phyloP scores from a whole-genome alignment of 2,329 filamentous ascomycete genomes.

The Aspergillus sp. region DNA sequence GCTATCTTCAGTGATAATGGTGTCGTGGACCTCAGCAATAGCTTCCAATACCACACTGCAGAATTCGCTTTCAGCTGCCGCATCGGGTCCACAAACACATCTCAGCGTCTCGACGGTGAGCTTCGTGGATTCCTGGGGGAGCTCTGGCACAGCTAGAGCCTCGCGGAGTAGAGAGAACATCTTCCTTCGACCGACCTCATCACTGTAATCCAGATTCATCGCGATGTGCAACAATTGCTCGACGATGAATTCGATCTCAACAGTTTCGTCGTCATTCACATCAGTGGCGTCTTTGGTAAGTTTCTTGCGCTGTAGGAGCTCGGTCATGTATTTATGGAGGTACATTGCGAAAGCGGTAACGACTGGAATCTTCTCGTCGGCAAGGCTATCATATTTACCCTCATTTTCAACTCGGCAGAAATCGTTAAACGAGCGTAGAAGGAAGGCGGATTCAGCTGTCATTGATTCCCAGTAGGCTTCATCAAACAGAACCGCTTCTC shows the following conservation, averaged over 20 bases:
- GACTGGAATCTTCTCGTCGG: constrained; percentile 93
- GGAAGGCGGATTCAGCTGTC: constrained; percentile 80
- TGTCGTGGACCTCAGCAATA: constrained; percentile 94
- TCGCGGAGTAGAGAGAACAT: constrained; percentile 93
- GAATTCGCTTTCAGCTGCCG: constrained; percentile 53
- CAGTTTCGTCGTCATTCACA: constrained; percentile 75
- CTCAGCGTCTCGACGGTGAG: constrained; percentile 79
- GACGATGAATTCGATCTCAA: constrained; percentile 91
- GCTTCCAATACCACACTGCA: constrained; percentile 72
- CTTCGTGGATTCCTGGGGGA: constrained; percentile 91
- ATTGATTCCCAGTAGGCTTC: constrained; percentile 48
- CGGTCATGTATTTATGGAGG: constrained; percentile 74
- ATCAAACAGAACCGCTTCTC: constrained; percentile 46
- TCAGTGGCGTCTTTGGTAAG: constrained; percentile 51
- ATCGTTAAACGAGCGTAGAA: constrained; percentile 90
- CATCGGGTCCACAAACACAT: constrained; percentile 69
- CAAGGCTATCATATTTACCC: constrained; percentile 69
- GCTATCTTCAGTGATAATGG: constrained; percentile 75
- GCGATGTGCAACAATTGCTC: constrained; percentile 94
- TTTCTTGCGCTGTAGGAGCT: constrained; percentile 43
- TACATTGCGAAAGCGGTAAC: constrained; percentile 88
- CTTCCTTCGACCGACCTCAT: constrained; percentile 90
- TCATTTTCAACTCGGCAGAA: constrained; percentile 77
- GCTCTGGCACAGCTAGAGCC: constrained; percentile 76
- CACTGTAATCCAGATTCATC: constrained; percentile 91